Evolutionary conservation across 768 basidiomycete species (phyloP).

Genomic region (Imleria badia): DNA sequence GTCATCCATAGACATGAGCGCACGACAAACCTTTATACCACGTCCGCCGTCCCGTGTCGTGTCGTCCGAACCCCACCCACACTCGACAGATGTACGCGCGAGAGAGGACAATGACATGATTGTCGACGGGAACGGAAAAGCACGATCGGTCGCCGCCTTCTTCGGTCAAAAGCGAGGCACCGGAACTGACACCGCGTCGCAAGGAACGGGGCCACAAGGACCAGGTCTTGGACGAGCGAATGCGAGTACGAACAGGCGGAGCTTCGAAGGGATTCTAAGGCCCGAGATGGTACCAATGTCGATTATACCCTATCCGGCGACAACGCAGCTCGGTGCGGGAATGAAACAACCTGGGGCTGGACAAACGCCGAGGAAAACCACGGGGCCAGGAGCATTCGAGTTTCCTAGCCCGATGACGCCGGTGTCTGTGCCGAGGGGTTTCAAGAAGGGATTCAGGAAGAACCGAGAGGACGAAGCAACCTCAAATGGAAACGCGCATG

Average conservation of each 20-base stretch:
- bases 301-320: slow-evolving; percentile 22
- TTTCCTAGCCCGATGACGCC: slow-evolving; percentile 24
- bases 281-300: slow-evolving; percentile 24
- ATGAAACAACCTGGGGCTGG: slow-evolving; percentile 2
- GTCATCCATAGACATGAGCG: slow-evolving; percentile 19
- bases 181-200: not conserved
- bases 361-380: slow-evolving; percentile 22
- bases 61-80: slow-evolving; percentile 7
- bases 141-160: slow-evolving; percentile 22
- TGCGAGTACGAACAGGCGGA: slow-evolving; percentile 10
- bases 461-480: slow-evolving; percentile 4
- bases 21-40: slow-evolving; percentile 27
- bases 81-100: not conserved
- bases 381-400: slow-evolving; percentile 2
- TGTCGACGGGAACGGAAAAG: slow-evolving; percentile 11
- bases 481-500: not conserved
- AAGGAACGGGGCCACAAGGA: slow-evolving; percentile 1
- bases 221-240: slow-evolving; percentile 4
- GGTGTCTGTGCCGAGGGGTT: slow-evolving; percentile 11
- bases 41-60: slow-evolving; percentile 14
- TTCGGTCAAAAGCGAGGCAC: slow-evolving; percentile 19
- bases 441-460: slow-evolving; percentile 9
- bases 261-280: slow-evolving; percentile 25
- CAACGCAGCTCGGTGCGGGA: slow-evolving; percentile 2
- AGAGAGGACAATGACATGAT: slow-evolving; percentile 10